These are phyloP conservation scores for Pichia kluyveri DNA, from an alignment of 805 yeast species.

Conservation along the genomic window DNA sequence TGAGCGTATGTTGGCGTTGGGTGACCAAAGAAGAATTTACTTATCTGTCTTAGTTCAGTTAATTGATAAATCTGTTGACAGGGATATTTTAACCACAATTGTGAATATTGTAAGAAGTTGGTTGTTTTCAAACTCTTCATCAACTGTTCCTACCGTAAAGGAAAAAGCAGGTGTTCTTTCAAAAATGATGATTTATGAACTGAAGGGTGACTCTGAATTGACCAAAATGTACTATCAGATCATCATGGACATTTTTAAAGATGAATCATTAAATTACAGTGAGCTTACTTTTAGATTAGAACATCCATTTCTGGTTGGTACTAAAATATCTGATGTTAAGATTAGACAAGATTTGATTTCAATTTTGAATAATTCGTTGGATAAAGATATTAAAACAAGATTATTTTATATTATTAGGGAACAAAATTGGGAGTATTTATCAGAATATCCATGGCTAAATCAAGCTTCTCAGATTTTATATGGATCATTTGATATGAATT, in stretches of 20 bases:
- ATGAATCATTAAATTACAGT: constrained; percentile 64
- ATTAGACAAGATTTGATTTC: constrained; percentile 73
- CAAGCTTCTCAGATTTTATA: constrained; percentile 84
- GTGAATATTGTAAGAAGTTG: constrained; percentile 74
- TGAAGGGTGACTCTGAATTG: constrained; percentile 71
- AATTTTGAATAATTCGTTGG: constrained; percentile 70
- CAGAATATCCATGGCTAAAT: constrained; percentile 90
- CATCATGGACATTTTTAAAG: constrained; percentile 80
- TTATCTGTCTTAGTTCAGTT: constrained; percentile 79
- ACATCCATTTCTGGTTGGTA: constrained; percentile 92
- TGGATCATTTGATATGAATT: constrained; percentile 58
- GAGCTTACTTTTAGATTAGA: constrained; percentile 93
- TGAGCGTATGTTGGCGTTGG: constrained; percentile 73
- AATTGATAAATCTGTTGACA: constrained; percentile 81
- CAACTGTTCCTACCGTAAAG: constrained; percentile 80
- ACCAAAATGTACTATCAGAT: constrained; percentile 78
- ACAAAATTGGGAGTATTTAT: constrained; percentile 93
- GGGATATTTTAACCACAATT: constrained; percentile 62
- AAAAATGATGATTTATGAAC: constrained; percentile 89
- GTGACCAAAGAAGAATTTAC: constrained; percentile 89
- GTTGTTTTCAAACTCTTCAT: constrained; percentile 72
- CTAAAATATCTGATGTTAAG: constrained; percentile 66
- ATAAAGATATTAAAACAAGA: constrained; percentile 67
- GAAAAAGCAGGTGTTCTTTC: constrained; percentile 92
- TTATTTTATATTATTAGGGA: constrained; percentile 83